Evolutionary conservation across 306 rosid species (phyloP), one percentile per base, ranked within the genome.

Genomic region (Heteromeles arbutifolia): DNA sequence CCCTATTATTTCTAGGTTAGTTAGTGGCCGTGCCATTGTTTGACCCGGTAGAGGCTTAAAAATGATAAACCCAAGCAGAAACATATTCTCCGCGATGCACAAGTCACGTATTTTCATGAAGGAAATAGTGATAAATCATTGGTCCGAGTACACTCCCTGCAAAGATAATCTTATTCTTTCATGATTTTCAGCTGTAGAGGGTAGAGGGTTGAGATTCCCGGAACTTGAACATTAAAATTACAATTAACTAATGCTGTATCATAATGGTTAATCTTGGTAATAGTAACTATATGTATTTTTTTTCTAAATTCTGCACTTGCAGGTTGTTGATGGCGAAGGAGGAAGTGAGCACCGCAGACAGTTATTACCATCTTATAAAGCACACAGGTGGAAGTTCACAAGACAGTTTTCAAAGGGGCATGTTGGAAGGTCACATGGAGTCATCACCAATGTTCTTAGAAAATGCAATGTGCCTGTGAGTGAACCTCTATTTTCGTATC

Each of bases 241-340:
- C 43, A 32, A 19, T 65, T 29, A 65, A 65, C 39, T 8, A 15
- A 65, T 32, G 24, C 3, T 65, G 45, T 65, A 65, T 4, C 69
- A 19, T 8, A 48, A 19, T 65, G 14, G 69, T 65, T 32, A 22
- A 63, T 28, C 45, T 65, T 18, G 14, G 52, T 14, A 24, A 28
- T 18, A 28, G 45, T 28, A 8, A 13, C 10, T 18, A 41, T 69
- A 41, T 72, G 48, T 54, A 4, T 73, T 44, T 77, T 59, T 8
- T 54, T 53, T 63, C 44, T 19, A 67, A 68, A 63, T 17, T 39
- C 28, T 70, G 15, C 10, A 64, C 77, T 69, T 37, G 73, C 88
- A 91, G 91, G 98, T 94, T 74, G 18, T 92, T 79, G 97, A 94
- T 78, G 96, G 97, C 65, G 97, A 92, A 76, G 61, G 90, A 41